Evolutionary conservation across 352 stramenopile genomes (phyloP), one percentile per base, ranked within the genome.

Genomic region (Elongisporangium senticosum): DNA sequence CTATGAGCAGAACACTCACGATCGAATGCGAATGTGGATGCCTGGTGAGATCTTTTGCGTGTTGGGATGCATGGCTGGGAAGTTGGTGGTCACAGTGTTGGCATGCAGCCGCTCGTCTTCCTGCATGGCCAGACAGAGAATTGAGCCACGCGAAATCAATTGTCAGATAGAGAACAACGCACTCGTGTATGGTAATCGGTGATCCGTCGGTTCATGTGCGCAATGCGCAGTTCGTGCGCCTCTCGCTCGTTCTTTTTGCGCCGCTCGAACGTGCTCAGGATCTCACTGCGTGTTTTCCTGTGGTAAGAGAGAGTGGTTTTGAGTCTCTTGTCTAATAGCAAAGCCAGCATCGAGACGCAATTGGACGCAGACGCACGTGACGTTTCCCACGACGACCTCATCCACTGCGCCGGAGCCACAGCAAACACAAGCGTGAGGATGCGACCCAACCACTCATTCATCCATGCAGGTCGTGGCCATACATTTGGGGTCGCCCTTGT

Each of bases 131-230:
- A 48, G 47, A 17, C 24, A 49, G 8, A 10, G 21, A 28, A 20
- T 4, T 37, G 11, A 24, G 21, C 2, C 51, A 19, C 47, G 48
- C 17, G 51, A 11, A 7, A 43, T 39, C 20, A 58, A 61, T 49
- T 15, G 64, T 56, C n/a, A 39, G 40, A 13, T 26, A 26, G 23
- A 6, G 10, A 17, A 2, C 13, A 43, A 57, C 64, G 49, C 63
- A 88, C 83, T 59, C 83, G 76, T 58, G 75, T 74, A 65, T 90
- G 79, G 61, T 91, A 90, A 15, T 93, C 79, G 14, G 69, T 76
- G 63, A 93, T 91, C n/a, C 83, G 79, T 11, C 81, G 79, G 55
- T 90, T 91, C 79, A 93, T 90, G 55, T 93, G 70, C n/a, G 81
- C 70, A 26, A 93, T 83, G 40, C 81, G 79, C 1, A 71, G 58